Base-by-base conservation (phyloP, 177 flowering plant species). In the Telopea speciosissima region DNA sequence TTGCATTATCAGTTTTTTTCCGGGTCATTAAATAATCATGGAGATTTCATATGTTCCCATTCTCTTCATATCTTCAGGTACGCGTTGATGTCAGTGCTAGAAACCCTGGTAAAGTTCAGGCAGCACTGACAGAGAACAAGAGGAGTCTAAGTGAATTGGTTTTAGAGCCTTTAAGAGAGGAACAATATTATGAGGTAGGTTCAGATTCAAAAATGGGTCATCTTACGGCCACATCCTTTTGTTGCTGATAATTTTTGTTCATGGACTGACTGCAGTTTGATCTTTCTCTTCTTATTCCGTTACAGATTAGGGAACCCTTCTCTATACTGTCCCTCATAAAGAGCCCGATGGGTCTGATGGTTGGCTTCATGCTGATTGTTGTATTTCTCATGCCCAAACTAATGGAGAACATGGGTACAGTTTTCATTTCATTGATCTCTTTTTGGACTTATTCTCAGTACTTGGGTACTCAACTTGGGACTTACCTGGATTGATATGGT, bases 331-430 rank as follows among this genome's bases (percentile, higher is more conserved):
- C 93, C 33, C 62, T 96, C 54, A 78, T 89, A 83, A 96, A 96
- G 76, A 93, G 97, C 77, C 97, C 99, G 49, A 93, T 96, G 98
- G 99, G 99, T 74, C 84, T 93, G 80, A 96, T 96, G 98, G 75
- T 96, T 66, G 98, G 98, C 54, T 96, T 96, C 81, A 96, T 96
- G 99, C 26, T 90, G 62, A 13, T 96, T 62, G 92, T 91, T 58
- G 83, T 95, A 70, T 93, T 95, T 63, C 63, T 95, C 68, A 88
- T 96, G 96, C 98, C 99, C 67, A 93, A 96, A 72, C 80, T 93
- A 63, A 74, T 88, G 83, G 97, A 93, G 76, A 89, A 88, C 75
- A 89, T 93, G 85, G 99, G 99, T 95, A 83, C 67, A 62, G 63
- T 69, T 25, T 36, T 73, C 73, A 2, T 31, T 65, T 66, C 17